Evolutionary conservation across 2,329 filamentous ascomycete genomes (phyloP).

Genomic region (Diaporthe vaccinii): DNA sequence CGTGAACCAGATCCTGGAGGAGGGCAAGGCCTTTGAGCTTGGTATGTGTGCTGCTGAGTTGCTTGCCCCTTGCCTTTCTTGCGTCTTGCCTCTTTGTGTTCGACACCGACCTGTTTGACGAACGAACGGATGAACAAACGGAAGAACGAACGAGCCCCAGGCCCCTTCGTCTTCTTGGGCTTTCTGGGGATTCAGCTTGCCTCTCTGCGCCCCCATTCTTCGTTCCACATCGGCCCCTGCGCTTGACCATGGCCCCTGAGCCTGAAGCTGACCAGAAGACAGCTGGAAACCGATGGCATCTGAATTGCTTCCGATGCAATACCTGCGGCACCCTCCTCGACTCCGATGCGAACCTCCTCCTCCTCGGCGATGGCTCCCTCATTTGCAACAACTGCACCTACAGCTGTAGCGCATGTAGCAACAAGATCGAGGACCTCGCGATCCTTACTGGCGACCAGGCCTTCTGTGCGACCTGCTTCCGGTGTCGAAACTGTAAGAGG

Average conservation of each 20-base stretch:
- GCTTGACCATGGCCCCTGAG: slow-evolving; percentile 41
- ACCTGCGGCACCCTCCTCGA: slow-evolving; percentile 96
- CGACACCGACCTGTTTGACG: background rate
- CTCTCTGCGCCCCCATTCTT: slow-evolving; percentile 1
- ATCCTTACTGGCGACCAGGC: slow-evolving; percentile 98
- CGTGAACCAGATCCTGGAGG: slow-evolving; percentile 84
- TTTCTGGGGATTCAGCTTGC: background rate
- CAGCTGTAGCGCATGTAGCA: slow-evolving; percentile 94
- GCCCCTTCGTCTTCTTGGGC: background rate
- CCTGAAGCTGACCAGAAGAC: slow-evolving; percentile 43
- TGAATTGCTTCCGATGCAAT: slow-evolving; percentile 98
- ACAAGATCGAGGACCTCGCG: slow-evolving; percentile 98
- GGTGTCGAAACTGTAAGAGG: slow-evolving; percentile 97
- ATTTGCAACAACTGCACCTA: slow-evolving; percentile 99
- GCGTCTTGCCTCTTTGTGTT: slow-evolving; percentile 6
- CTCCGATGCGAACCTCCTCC: slow-evolving; percentile 95
- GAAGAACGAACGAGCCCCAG: background rate
- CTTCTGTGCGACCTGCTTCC: slow-evolving; percentile 97
- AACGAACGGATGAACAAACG: background rate
- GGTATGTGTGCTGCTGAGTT: slow-evolving; percentile 67
- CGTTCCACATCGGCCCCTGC: slow-evolving; percentile 7
- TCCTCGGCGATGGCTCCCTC: slow-evolving; percentile 96
- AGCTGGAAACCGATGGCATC: slow-evolving; percentile 98
- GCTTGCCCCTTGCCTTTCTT: slow-evolving; percentile 9
- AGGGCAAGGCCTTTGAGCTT: slow-evolving; percentile 98